Base-by-base conservation (phyloP, 2,329 filamentous ascomycete genomes). In the Cylindrodendrum hubeiense region DNA sequence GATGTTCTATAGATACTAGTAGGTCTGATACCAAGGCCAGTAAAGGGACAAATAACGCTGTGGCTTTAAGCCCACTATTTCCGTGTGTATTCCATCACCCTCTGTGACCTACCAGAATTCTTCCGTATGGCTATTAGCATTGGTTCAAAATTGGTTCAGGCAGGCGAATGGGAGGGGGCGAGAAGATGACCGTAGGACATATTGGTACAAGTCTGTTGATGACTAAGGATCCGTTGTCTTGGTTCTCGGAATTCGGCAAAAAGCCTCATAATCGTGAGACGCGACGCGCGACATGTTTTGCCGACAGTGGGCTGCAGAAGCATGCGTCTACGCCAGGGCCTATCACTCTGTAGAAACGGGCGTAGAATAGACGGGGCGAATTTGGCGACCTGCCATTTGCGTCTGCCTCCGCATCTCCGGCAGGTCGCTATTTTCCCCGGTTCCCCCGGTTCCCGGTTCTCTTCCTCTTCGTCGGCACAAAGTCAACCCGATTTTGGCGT, bases 401-500 rank as follows among this genome's bases (percentile, higher is more conserved):
- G 28, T 2, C 28, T 30, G 28, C 28, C 9, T 30, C 28, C 28
- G 28, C 9, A 30, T 3, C 28, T 30, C 28, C 28, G 8, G 8
- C 28, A 30, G 28, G 28, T 30, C 28, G 12, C 19, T 44, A 6
- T 15, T 26, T 49, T 9, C n/a, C n/a, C n/a, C n/a, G n/a, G n/a
- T 17, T 9, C 21, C 7, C 22, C 30, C 12, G n/a, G 24, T 5
- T 47, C 44, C 4, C 63, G 52, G n/a, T 34, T 2, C n/a, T 37
- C 39, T 24, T 19, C 19, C 2, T 58, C 58, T 10, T 24, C 43
- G 8, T 39, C 59, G 15, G 21, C 65, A 2, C 54, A 55, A 19
- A 44, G 30, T 4, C 44, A 50, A 17, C 58, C 54, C 2, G 66
- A 63, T 19, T 67, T 63, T 26, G 52, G 59, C 49, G 52, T 56